Conservation (phyloP, 352 stramenopile species). For the Phytophthora brassicae region DNA sequence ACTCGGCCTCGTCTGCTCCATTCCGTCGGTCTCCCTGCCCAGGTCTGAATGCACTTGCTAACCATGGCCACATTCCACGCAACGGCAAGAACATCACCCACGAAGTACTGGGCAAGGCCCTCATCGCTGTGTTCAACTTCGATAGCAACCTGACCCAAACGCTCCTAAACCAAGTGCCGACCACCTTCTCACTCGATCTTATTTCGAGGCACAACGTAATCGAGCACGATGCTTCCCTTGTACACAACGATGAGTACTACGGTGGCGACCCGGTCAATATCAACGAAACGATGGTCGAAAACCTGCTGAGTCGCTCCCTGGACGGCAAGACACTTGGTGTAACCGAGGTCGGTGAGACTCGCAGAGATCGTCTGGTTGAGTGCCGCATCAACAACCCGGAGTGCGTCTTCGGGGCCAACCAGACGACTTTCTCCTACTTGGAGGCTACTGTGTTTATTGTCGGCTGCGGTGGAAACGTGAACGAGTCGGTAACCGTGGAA, state of each 20-base stretch:
- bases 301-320: conserved; percentile 20
- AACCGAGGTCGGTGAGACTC: conserved; percentile 19
- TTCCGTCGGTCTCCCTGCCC: conserved; percentile 46
- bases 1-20: conserved; percentile 22
- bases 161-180: conserved; percentile 24
- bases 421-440: conserved; percentile 25
- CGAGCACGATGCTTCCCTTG: conserved; percentile 52
- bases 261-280: conserved; percentile 24
- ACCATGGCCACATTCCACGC: conserved; percentile 54
- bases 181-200: conserved; percentile 32
- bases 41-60: conserved; percentile 47
- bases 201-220: conserved; percentile 41
- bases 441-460: conserved; percentile 35
- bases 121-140: conserved; percentile 36
- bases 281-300: conserved; percentile 23
- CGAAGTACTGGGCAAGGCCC: conserved; percentile 16
- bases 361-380: conserved; percentile 24
- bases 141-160: conserved; percentile 19
- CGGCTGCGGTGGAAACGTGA: conserved; percentile 31
- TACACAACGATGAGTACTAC: conserved; percentile 30
- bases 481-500: conserved; percentile 33
- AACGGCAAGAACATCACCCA: conserved; percentile 45
- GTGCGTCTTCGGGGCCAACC: conserved; percentile 26
- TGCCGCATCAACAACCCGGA: conserved; percentile 35
- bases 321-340: conserved; percentile 22